Base-by-base conservation (phyloP, 352 stramenopile species). In the Globisporangium orthogonon region DNA sequence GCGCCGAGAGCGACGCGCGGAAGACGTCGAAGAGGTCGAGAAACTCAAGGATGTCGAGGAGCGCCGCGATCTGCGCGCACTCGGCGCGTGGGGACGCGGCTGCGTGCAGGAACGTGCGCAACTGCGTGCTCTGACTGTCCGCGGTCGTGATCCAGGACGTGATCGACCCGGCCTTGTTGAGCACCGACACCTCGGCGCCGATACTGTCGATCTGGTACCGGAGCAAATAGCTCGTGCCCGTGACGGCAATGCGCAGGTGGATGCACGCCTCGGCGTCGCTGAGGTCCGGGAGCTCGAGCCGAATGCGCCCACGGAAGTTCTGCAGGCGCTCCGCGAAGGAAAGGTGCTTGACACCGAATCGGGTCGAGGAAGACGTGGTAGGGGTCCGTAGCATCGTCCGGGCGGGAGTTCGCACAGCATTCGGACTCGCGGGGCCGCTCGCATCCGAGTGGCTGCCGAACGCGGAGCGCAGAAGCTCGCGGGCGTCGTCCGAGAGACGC, bases 401-500 rank as follows among this genome's bases (percentile, higher is more conserved):
- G 23, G 23, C 23, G 15, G 13, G 35, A 35, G 39, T 48, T 15
- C 3, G 7, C 10, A 13, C 46, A 35, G 30, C 40, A 46, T 4
- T 52, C 35, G 49, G 49, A 53, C 49, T 53, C 17, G 5, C 15
- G 14, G 17, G 13, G 6, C 7, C 14, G 17, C n/a, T 28, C 9
- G 9, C 17, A 30, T 41, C 30, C 2, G 7, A 54, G 30, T 17
- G 49, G 9, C 29, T 31, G 43, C 58, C 55, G 10, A 86, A 62
- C 2, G 71, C 76, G 3, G 56, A 67, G 13, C 66, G 74, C n/a
- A 87, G 57, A 1, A 86, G 46, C 54, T 76, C 64, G n/a, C 79
- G 68, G 0, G 75, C 77, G 48, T 86, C 74, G 41, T 90, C 74
- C 37, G 75, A 88, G 18, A 90, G 65, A 18, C 73, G 68, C 11